A percentile compares a stretch with the other conserved stretches of the same genome.
Evolutionary conservation across 179 eudicot genomes (phyloP).

Genomic region (Beta macrorhiza): DNA sequence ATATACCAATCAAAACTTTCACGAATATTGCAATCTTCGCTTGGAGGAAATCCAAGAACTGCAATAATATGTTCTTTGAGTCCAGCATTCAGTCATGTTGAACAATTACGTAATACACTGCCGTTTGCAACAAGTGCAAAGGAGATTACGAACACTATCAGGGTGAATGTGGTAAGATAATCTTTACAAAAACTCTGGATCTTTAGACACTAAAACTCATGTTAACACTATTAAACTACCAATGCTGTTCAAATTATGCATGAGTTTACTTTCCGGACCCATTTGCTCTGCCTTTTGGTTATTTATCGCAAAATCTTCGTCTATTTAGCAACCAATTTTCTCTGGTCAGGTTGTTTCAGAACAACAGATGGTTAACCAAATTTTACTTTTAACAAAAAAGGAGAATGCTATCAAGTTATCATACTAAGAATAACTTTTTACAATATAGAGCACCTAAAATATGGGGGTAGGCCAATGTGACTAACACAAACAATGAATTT

Average conservation of each 20-base stretch:
- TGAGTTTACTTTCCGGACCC: neutral
- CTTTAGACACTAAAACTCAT: neutral
- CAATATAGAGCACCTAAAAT: too few relatives aligned
- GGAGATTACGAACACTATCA: constrained; percentile 88
- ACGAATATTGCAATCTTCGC: constrained; percentile 85
- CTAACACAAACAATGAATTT: too few relatives aligned
- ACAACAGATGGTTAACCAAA: constrained; percentile 27
- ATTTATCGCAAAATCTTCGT: neutral
- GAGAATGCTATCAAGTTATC: too few relatives aligned
- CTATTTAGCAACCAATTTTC: constrained; percentile 9
- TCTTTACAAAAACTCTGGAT: neutral
- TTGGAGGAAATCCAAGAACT: constrained; percentile 97
- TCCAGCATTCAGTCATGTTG: constrained; percentile 93
- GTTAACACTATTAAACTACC: neutral
- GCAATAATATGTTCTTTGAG: constrained; percentile 95
- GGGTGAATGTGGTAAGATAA: constrained; percentile 81
- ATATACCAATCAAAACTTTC: constrained; percentile 98
- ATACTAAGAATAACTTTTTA: too few relatives aligned
- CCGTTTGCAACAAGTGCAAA: constrained; percentile 88
- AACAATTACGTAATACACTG: constrained; percentile 88
- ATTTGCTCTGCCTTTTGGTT: neutral
- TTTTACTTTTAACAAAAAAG: too few relatives aligned
- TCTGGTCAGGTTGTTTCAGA: constrained; percentile 71
- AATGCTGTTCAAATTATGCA: neutral
- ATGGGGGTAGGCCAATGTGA: too few relatives aligned